Evolutionary conservation across 805 yeast genomes (phyloP), one percentile per base, ranked within the genome.

Genomic region (Metschnikowia gruessii): DNA sequence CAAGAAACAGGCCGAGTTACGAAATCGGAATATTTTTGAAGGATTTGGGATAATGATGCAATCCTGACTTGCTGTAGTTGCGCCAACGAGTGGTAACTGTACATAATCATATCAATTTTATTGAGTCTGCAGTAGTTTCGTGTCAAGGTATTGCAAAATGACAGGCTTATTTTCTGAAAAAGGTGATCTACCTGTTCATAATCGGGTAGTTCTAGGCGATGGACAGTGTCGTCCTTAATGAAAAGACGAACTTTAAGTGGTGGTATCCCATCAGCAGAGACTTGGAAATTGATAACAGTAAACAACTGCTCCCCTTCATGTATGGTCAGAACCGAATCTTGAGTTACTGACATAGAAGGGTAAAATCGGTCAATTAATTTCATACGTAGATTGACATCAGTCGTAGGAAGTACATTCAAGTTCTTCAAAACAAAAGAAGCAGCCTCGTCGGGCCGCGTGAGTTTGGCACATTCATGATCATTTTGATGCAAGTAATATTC

Each of bases 321-420:
- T 8, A 12, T n/a, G 12, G 40, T 31, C 22, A n/a, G 12, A 3
- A 41, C 24, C 9, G 38, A 15, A 18, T 32, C 36, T n/a, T 32
- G 30, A 11, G 22, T 55, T 3, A 62, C 46, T 22, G 60, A 61
- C 30, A 69, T 37, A 40, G 51, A 43, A 1, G 68, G 65, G 42
- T 52, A 58, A 45, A 70, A 68, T 43, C 51, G 52, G 40, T 54
- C 59, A 15, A 66, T 52, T 37, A 58, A 50, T 8, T 51, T 37
- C 24, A 65, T 45, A 16, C 74, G 55, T 32, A 55, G 46, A 9
- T 42, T 22, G 70, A 73, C 68, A 40, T 69, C 62, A 8, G 51
- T 49, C 3, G 74, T 64, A 2, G 76, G 75, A 5, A 60, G 56
- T 4, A 70, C 74, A 40, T 65, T 57, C 41, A 70, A 49, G 18